Evolutionary conservation across 2,329 filamentous ascomycete species (phyloP).

Genomic region (Monilinia fructicola): DNA sequence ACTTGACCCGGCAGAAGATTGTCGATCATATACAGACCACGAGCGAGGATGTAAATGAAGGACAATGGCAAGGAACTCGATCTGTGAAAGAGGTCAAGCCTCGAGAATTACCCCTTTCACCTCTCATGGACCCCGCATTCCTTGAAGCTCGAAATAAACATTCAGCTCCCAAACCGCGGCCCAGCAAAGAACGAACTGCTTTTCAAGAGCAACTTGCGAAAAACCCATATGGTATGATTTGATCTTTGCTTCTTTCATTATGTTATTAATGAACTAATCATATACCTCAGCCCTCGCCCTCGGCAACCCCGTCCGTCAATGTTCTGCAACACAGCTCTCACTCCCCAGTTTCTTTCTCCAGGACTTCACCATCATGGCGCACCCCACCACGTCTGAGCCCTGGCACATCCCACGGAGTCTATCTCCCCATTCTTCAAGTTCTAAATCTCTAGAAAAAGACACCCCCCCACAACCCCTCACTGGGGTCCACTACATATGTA

Average conservation of each 20-base stretch:
- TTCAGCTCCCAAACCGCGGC: conserved; percentile 33
- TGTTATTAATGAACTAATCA: not conserved
- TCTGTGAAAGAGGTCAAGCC: conserved; percentile 13
- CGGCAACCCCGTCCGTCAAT: conserved; percentile 58
- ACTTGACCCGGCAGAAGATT: not conserved
- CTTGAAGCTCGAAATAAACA: conserved; percentile 41
- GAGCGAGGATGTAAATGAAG: not conserved
- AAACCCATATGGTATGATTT: conserved; percentile 56
- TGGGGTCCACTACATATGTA: conserved; percentile 25
- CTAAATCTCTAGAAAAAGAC: not conserved
- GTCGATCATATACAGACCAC: not conserved
- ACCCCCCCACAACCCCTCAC: not conserved
- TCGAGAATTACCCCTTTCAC: conserved; percentile 47
- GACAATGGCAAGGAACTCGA: not conserved
- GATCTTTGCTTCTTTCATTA: not conserved
- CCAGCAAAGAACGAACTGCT: conserved; percentile 43
- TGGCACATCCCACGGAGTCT: conserved; percentile 58
- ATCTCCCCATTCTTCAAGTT: not conserved
- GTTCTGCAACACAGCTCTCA: conserved; percentile 47
- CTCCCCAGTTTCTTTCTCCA: conserved; percentile 65
- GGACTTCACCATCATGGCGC: conserved; percentile 55
- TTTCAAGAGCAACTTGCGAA: conserved; percentile 58
- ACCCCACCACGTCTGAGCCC: conserved; percentile 52
- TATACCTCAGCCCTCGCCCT: conserved; percentile 52
- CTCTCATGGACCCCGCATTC: conserved; percentile 48